Evolutionary conservation across 2,329 filamentous ascomycete genomes (phyloP), one percentile per base, ranked within the genome.

Genomic region (Phyllosticta citrichinensis): DNA sequence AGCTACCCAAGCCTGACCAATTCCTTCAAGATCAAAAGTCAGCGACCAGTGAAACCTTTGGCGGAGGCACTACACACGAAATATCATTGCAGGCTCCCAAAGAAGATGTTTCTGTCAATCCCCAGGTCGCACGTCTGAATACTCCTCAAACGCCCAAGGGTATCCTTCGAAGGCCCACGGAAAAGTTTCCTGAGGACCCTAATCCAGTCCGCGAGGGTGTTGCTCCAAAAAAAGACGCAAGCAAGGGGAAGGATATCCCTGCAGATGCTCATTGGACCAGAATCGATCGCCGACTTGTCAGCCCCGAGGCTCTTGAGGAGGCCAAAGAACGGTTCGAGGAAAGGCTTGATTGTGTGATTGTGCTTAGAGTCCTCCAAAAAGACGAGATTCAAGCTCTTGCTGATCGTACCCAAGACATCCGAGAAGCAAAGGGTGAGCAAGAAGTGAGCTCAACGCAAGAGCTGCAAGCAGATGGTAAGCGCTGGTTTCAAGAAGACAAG

Each of bases 271-370:
- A 91, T 60, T 97, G 92, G 92, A 97, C 92, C 55, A 96, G 94
- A 77, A 92, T 97, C 70, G 89, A 88, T 70, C 85, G 92, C 61
- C 86, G 87, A 66, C 82, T 96, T 60, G 92, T 97, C 68, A 97
- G 95, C 67, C 91, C 92, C 0, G 88, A 93, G 66, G 91, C 92
- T 0, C 77, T 97, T 54, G 88, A 89, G 62, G 82, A 89, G 64
- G 88, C 89, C n/a, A 89, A 94, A 67, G 92, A 97, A 76, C 82
- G 93, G 30, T 97, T 88, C 66, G 93, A 97, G 74, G 89, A 95
- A 67, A 84, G 91, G n/a, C 83, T 91, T 62, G 91, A 96, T 69
- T 95, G 91, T 73, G 91, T 97, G 62, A 96, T 97, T 72, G 91
- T 97, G 2, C 79, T 97, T 60, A 82, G 92, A 61, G 93, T 97